Percentiles rank a stretch among this genome's conserved stretches.
Conservation (phyloP, 495 filamentous ascomycete genomes). For the Hyaloscypha variabilis region DNA sequence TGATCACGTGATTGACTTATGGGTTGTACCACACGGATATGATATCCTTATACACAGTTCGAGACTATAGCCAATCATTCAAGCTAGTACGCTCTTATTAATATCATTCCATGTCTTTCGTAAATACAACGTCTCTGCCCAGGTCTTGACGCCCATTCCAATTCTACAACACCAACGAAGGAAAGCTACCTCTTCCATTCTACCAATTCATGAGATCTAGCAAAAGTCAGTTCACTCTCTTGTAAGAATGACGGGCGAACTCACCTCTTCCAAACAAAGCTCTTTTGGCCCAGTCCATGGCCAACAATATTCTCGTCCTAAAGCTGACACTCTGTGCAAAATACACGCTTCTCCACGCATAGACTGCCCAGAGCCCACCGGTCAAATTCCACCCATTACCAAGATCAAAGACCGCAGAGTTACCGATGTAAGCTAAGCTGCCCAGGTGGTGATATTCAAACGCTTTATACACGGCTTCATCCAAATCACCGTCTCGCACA, state of each 20-base stretch:
- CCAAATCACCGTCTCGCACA: conserved; percentile 84
- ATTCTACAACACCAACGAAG: background rate
- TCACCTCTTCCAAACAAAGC: conserved; percentile 94
- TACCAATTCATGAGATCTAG: conserved; percentile 34
- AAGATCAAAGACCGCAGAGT: conserved; percentile 92
- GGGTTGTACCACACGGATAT: background rate
- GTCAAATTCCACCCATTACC: conserved; percentile 70
- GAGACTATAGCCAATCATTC: background rate
- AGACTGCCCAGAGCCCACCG: conserved; percentile 91
- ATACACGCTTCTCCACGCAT: conserved; percentile 95
- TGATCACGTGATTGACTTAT: too few relatives aligned
- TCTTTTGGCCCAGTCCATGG: conserved; percentile 98
- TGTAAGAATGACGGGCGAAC: conserved; percentile 34
- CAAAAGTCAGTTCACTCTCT: conserved; percentile 14
- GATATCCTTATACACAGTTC: background rate
- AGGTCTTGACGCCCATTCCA: background rate
- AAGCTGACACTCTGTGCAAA: conserved; percentile 98
- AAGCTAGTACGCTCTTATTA: background rate
- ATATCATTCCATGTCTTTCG: background rate
- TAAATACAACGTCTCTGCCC: background rate
- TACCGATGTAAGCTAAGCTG: conserved; percentile 93
- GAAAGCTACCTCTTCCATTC: background rate
- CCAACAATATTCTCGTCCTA: conserved; percentile 83
- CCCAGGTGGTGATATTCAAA: conserved; percentile 95
- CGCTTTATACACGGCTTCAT: conserved; percentile 91